These are phyloP conservation scores for Rhodosporidiobolus sp. DNA, from an alignment of 768 basidiomycete species.

Conservation along the genomic window DNA sequence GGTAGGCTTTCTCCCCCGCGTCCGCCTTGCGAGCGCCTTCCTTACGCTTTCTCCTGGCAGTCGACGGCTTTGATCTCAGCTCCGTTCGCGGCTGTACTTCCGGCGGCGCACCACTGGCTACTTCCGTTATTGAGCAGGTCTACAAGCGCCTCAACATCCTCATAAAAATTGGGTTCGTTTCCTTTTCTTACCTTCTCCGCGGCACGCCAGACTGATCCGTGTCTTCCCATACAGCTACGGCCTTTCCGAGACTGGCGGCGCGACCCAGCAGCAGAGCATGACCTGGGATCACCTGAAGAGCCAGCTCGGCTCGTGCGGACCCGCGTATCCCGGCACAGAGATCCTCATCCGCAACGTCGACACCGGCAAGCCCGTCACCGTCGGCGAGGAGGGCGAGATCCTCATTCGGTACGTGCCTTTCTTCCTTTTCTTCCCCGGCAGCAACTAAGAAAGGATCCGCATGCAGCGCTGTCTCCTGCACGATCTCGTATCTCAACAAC, in stretches of 20 bases:
- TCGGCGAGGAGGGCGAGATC: constrained; percentile 42
- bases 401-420: constrained; percentile 26
- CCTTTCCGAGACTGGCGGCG: constrained; percentile 41
- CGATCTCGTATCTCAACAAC: constrained; percentile 45
- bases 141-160: constrained; percentile 40
- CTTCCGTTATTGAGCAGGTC: constrained; percentile 41
- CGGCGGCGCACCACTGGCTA: constrained; percentile 45
- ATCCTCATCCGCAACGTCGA: constrained; percentile 33
- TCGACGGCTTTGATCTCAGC: constrained; percentile 42
- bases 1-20: too few species aligned
- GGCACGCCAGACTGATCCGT: not conserved
- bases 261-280: constrained; percentile 34
- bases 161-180: constrained; percentile 41
- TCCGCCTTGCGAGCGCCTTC: too few species aligned
- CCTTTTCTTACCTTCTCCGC: too few species aligned
- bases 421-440: too few species aligned
- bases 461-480: constrained; percentile 27
- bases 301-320: constrained; percentile 37
- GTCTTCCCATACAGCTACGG: constrained; percentile 33
- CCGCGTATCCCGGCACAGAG: constrained; percentile 30
- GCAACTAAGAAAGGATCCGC: too few species aligned
- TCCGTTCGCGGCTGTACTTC: constrained; percentile 42
- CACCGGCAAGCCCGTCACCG: constrained; percentile 20
- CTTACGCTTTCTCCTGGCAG: not conserved
- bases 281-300: constrained; percentile 39